Percentiles rank a stretch among this genome's conserved stretches.
Evolutionary conservation across 108 stramenopile genomes (phyloP).

Genomic region (Aurantiochytrium sp.): DNA sequence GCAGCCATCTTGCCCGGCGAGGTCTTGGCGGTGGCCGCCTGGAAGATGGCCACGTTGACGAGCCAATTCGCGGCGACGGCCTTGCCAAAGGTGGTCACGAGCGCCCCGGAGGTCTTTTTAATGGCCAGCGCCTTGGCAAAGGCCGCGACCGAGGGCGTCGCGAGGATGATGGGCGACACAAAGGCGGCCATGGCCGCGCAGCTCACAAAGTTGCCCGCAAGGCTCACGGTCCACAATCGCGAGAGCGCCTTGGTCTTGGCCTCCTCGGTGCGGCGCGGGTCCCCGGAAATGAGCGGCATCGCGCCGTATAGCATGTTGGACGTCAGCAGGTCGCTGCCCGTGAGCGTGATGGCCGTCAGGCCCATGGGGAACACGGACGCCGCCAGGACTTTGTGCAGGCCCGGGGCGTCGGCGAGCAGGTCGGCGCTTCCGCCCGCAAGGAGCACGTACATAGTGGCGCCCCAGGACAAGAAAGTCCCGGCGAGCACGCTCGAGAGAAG

Average conservation of each 20-base stretch:
- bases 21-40: slow-evolving; percentile 72
- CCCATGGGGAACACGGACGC: not conserved
- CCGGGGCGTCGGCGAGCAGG: not conserved
- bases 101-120: slow-evolving; percentile 70
- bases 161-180: slow-evolving; percentile 41
- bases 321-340: slow-evolving; percentile 8
- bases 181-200: slow-evolving; percentile 71
- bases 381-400: not conserved
- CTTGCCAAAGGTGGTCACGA: slow-evolving; percentile 75
- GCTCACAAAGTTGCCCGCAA: slow-evolving; percentile 80
- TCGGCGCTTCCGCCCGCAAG: not conserved
- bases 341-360: not conserved
- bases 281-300: not conserved
- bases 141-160: not conserved
- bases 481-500: not conserved
- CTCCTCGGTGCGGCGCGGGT: not conserved
- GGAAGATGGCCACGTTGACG: slow-evolving; percentile 88
- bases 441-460: not conserved
- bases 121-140: slow-evolving; percentile 62
- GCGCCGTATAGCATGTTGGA: slow-evolving; percentile 19
- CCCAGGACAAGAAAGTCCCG: not conserved
- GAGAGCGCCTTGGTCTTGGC: slow-evolving; percentile 46
- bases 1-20: slow-evolving; percentile 78
- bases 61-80: slow-evolving; percentile 92
- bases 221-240: slow-evolving; percentile 70